A percentile compares a stretch with the other conserved stretches of the same genome.
Conservation (phyloP, 129 eudicot genomes). For the Chrysanthemum lavandulifolium region DNA sequence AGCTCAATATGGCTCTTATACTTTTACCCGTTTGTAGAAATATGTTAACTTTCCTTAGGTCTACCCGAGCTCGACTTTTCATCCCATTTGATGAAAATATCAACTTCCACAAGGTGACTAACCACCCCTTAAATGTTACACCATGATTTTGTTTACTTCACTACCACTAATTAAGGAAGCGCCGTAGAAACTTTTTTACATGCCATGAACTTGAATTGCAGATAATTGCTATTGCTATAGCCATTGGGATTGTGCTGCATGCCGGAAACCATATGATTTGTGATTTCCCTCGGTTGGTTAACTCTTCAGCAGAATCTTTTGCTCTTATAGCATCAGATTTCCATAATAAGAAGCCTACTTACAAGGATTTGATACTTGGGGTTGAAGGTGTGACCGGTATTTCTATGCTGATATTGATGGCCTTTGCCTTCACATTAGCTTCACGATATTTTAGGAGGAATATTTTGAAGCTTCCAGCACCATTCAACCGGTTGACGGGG, state of each 20-base stretch:
- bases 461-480: constrained; percentile 74
- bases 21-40: constrained; percentile 92
- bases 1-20: constrained; percentile 94
- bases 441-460: constrained; percentile 64
- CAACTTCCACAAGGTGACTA: constrained; percentile 82
- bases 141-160: background rate
- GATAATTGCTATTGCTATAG: constrained; percentile 88
- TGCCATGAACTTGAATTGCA: constrained; percentile 25
- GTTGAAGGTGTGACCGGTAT: constrained; percentile 81
- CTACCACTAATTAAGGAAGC: too few species aligned
- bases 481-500: constrained; percentile 82
- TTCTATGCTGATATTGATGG: constrained; percentile 69
- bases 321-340: constrained; percentile 73
- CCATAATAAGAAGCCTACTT: constrained; percentile 58
- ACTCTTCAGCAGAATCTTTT: constrained; percentile 71
- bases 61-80: constrained; percentile 72
- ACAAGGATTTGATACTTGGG: constrained; percentile 47
- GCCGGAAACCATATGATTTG: constrained; percentile 82
- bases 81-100: constrained; percentile 88
- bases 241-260: constrained; percentile 60
- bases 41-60: constrained; percentile 67
- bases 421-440: constrained; percentile 78
- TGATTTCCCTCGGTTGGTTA: constrained; percentile 78
- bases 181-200: background rate
- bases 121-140: background rate